A percentile compares a stretch with the other conserved stretches of the same genome.
Conservation (phyloP, 768 basidiomycete species). For the Boletus reticuloceps region DNA sequence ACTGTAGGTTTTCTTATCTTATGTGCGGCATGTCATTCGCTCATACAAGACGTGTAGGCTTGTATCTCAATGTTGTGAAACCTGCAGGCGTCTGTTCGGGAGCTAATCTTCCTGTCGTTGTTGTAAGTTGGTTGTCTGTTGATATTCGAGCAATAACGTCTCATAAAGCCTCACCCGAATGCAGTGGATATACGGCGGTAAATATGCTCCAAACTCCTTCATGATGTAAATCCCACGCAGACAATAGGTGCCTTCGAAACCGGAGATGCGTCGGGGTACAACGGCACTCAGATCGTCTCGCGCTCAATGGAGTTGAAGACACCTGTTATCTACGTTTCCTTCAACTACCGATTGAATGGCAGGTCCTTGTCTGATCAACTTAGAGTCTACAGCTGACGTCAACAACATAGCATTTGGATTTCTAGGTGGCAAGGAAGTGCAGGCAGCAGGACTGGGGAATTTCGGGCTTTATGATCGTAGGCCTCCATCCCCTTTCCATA, state of each 20-base stretch:
- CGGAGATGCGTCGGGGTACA: conserved; percentile 1
- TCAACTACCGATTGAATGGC: conserved; percentile 15
- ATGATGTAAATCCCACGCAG: neutral
- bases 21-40: neutral
- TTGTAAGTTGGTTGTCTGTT: conserved; percentile 6
- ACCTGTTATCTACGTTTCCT: neutral
- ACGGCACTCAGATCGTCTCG: conserved; percentile 19
- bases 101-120: conserved; percentile 20
- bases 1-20: conserved; percentile 6
- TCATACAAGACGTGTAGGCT: conserved; percentile 14
- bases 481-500: neutral
- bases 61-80: conserved; percentile 19
- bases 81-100: neutral
- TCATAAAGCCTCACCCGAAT: neutral
- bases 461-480: conserved; percentile 33
- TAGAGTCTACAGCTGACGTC: neutral
- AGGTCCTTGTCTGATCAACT: neutral
- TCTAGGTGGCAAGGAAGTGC: conserved; percentile 19
- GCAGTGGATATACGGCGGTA: conserved; percentile 1
- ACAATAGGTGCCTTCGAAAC: conserved; percentile 11
- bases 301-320: conserved; percentile 10
- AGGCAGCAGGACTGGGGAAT: neutral
- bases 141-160: neutral
- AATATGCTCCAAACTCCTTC: neutral
- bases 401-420: conserved; percentile 25